Conservation (phyloP, 148 eudicot genomes). For the Fagopyrum esculentum region DNA sequence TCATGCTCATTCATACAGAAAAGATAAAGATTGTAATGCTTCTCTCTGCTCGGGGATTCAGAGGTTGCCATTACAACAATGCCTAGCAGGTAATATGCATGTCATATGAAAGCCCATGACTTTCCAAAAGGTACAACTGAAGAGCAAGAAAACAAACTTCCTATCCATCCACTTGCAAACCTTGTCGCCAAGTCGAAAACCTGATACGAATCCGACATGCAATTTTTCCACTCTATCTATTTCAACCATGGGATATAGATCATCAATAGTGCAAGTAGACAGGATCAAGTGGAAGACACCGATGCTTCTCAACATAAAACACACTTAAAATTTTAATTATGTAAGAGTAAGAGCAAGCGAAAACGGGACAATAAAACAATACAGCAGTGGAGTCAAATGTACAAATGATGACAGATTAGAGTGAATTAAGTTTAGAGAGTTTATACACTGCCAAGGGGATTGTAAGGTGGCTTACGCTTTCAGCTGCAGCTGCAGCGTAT, state of each 20-base stretch:
- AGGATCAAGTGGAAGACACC: background rate
- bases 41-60: too few species aligned
- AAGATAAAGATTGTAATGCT: too few species aligned
- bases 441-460: conserved; percentile 8
- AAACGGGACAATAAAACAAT: background rate
- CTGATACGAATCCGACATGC: background rate
- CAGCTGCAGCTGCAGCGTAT: background rate
- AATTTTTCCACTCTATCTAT: background rate
- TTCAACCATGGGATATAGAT: background rate
- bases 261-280: too few species aligned
- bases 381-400: background rate
- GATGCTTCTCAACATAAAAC: background rate
- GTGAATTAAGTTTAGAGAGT: background rate
- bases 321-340: background rate
- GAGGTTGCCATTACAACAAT: too few species aligned
- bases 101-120: too few species aligned
- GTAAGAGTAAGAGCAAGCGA: background rate
- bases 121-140: too few species aligned
- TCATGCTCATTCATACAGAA: too few species aligned
- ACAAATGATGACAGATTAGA: conserved; percentile 2
- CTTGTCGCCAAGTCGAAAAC: background rate
- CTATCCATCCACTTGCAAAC: too few species aligned
- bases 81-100: too few species aligned
- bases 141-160: too few species aligned
- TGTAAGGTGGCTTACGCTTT: background rate